phyloP scores from a whole-genome alignment of 2,329 filamentous ascomycete genomes.

The Boeremia lycopersici region DNA sequence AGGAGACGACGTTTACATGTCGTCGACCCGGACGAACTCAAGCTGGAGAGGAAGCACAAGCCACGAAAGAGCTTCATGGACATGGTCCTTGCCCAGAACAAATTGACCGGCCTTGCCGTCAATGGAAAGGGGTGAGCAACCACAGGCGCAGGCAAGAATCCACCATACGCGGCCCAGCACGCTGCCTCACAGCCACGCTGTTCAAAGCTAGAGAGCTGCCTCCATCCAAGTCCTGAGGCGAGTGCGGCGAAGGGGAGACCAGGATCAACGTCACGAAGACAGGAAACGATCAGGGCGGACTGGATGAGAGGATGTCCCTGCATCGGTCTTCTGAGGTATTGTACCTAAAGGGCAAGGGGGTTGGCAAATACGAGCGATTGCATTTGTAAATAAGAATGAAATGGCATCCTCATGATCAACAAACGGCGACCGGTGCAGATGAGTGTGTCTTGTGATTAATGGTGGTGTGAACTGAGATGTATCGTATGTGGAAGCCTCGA shows the following conservation, averaged over 20 bases:
- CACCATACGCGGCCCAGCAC: not conserved
- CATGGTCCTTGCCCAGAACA: slow-evolving; percentile 35
- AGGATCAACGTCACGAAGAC: slow-evolving; percentile 26
- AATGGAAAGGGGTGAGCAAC: slow-evolving; percentile 33
- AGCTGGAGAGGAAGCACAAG: slow-evolving; percentile 34
- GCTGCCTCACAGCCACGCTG: not conserved
- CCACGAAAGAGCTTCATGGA: slow-evolving; percentile 48
- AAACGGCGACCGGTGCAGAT: no score
- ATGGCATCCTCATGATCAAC: slow-evolving; percentile 1
- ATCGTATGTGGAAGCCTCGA: no score
- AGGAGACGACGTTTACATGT: slow-evolving; percentile 37
- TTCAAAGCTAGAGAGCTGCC: not conserved
- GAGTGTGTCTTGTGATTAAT: no score
- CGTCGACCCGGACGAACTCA: slow-evolving; percentile 22
- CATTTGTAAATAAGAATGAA: slow-evolving; percentile 9
- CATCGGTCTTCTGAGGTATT: slow-evolving; percentile 10
- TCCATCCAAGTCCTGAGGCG: not conserved
- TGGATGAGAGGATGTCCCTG: slow-evolving; percentile 1
- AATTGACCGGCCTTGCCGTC: slow-evolving; percentile 28
- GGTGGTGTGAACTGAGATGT: no score
- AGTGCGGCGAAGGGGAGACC: not conserved
- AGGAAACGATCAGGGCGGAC: slow-evolving; percentile 49
- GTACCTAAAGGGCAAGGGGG: not conserved
- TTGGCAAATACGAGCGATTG: not conserved
- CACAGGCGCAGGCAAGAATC: not conserved